Evolutionary conservation across 2,329 filamentous ascomycete species (phyloP).

Genomic region (Penicillium crustosum): DNA sequence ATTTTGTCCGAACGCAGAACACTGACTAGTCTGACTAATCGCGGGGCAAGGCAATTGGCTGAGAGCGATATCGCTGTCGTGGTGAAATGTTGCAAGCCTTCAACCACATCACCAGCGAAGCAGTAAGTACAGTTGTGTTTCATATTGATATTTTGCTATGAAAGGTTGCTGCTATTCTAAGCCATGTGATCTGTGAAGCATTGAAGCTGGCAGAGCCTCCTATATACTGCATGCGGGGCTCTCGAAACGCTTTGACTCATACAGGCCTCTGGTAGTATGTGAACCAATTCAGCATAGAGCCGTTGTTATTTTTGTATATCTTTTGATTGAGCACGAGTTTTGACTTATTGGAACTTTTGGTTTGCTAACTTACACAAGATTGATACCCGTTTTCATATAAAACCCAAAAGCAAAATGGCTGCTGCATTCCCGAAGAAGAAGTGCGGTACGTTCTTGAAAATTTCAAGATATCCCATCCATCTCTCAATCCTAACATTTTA

Average conservation of each 20-base stretch:
- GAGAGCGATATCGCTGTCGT: conserved; percentile 36
- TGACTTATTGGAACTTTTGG: neutral
- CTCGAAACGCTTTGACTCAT: conserved; percentile 20
- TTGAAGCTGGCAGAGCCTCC: conserved; percentile 3
- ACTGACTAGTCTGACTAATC: conserved; percentile 25
- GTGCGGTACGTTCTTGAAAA: conserved; percentile 35
- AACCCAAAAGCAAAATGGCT: conserved; percentile 28
- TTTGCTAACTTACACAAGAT: conserved; percentile 11
- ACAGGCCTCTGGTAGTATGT: conserved; percentile 8
- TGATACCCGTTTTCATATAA: conserved; percentile 5
- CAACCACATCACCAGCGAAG: conserved; percentile 19
- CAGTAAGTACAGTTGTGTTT: conserved; percentile 23
- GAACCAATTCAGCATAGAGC: conserved; percentile 1
- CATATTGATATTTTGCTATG: neutral
- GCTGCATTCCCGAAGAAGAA: conserved; percentile 39
- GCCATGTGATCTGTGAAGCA: neutral
- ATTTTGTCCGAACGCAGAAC: neutral
- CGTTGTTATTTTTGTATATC: neutral
- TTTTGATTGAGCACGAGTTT: neutral
- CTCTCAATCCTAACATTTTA: conserved; percentile 17
- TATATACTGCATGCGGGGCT: conserved; percentile 18
- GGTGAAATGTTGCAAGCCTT: conserved; percentile 23
- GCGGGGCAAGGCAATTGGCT: conserved; percentile 16
- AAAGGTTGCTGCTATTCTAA: neutral
- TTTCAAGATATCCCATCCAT: neutral